phyloP scores from a whole-genome alignment of 306 rosid genomes.

The Pachyrhizus erosus region DNA sequence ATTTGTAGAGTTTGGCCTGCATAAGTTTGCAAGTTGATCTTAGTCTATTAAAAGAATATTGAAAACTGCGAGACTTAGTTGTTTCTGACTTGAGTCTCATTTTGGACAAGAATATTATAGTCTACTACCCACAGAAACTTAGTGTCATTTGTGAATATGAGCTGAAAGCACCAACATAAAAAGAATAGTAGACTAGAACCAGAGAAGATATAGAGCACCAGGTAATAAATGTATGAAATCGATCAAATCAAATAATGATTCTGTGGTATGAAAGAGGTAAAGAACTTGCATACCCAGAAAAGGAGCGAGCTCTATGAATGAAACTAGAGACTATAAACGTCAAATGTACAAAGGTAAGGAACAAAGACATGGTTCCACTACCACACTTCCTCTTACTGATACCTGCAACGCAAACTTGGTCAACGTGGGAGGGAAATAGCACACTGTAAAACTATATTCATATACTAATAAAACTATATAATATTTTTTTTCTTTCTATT shows the following conservation, averaged over 20 bases:
- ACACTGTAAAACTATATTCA: neutral
- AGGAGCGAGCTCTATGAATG: slow-evolving; percentile 33
- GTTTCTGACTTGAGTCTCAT: slow-evolving; percentile 5
- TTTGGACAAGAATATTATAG: neutral
- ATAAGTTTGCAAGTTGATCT: slow-evolving; percentile 19
- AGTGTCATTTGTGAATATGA: neutral
- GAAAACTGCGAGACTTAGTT: neutral
- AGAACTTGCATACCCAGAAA: slow-evolving; percentile 43
- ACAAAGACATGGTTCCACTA: slow-evolving; percentile 33
- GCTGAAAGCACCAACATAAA: slow-evolving; percentile 25
- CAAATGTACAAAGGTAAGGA: slow-evolving; percentile 35
- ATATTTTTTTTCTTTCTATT: neutral
- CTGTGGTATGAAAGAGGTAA: neutral
- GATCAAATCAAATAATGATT: neutral
- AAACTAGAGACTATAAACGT: slow-evolving; percentile 31
- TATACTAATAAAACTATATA: neutral
- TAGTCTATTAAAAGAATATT: slow-evolving; percentile 21
- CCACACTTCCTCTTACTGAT: slow-evolving; percentile 2
- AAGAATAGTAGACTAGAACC: neutral
- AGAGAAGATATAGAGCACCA: slow-evolving; percentile 11
- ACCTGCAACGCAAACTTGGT: slow-evolving; percentile 7
- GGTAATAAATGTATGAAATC: neutral
- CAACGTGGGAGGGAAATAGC: slow-evolving; percentile 1
- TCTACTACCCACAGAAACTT: neutral
- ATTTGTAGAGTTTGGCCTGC: slow-evolving; percentile 57